Conservation (phyloP, 2,329 filamentous ascomycete species). For the Ceratocystiopsis brevicomis region DNA sequence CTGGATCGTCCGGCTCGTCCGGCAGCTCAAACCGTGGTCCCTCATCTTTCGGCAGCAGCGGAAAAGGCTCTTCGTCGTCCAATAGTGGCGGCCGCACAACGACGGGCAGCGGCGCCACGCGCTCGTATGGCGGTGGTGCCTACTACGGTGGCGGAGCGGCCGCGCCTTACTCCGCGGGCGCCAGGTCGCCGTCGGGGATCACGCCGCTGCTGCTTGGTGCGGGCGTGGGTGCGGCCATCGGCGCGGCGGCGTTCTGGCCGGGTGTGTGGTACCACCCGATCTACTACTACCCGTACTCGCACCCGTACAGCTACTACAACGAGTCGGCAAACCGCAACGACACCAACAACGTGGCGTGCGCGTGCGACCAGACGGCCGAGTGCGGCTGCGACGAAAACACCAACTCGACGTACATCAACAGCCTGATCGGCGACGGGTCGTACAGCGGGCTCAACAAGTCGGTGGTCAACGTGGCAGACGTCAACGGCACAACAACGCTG, state of each 20-base stretch:
- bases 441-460: conserved; percentile 39
- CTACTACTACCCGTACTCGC: conserved; percentile 39
- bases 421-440: conserved; percentile 46
- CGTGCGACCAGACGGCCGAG: conserved; percentile 34
- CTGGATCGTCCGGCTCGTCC: background rate
- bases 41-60: conserved; percentile 8
- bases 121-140: conserved; percentile 38
- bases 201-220: conserved; percentile 31
- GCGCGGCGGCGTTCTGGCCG: conserved; percentile 39
- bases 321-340: conserved; percentile 32
- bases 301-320: conserved; percentile 31
- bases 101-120: conserved; percentile 36
- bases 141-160: conserved; percentile 50
- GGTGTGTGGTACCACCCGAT: conserved; percentile 45
- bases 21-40: conserved; percentile 6
- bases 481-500: conserved; percentile 45
- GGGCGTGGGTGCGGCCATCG: conserved; percentile 19
- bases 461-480: conserved; percentile 39
- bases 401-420: conserved; percentile 37
- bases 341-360: conserved; percentile 40
- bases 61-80: conserved; percentile 12
- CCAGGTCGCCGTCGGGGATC: conserved; percentile 28
- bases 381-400: conserved; percentile 55
- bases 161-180: conserved; percentile 41
- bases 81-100: conserved; percentile 33